phyloP scores from a whole-genome alignment of 495 filamentous ascomycete genomes.

The Trypethelium eluteriae region DNA sequence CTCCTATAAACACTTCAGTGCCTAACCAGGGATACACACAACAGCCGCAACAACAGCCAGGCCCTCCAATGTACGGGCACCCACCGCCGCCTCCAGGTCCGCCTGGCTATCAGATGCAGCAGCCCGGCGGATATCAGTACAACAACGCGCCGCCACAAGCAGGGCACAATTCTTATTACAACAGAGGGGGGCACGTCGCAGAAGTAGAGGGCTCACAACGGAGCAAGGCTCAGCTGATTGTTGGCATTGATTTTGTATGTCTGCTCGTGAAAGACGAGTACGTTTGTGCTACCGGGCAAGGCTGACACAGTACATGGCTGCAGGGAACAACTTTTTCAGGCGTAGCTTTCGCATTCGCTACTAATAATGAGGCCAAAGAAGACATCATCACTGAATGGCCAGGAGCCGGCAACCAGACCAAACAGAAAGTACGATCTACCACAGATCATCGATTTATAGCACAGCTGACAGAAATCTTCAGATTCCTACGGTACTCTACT shows the following conservation, averaged over 20 bases:
- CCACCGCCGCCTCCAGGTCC: constrained; percentile 22
- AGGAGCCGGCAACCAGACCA: constrained; percentile 65
- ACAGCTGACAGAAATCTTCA: constrained; percentile 28
- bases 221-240: constrained; percentile 71
- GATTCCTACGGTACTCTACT: constrained; percentile 70
- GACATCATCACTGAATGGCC: constrained; percentile 76
- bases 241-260: constrained; percentile 74
- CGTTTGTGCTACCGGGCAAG: not conserved
- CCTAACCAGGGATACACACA: constrained; percentile 26
- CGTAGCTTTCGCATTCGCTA: constrained; percentile 68
- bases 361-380: constrained; percentile 68
- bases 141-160: constrained; percentile 8
- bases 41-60: constrained; percentile 15
- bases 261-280: not conserved
- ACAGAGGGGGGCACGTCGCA: constrained; percentile 43
- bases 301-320: constrained; percentile 10
- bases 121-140: constrained; percentile 22
- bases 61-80: constrained; percentile 27
- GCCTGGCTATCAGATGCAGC: constrained; percentile 32
- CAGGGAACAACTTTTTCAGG: constrained; percentile 71
- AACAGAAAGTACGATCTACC: constrained; percentile 54
- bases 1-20: constrained; percentile 29
- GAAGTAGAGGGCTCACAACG: constrained; percentile 83
- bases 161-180: constrained; percentile 9
- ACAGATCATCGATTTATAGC: not conserved